Percentiles rank a stretch among this genome's conserved stretches.
phyloP scores from a whole-genome alignment of 179 eudicot species.

The Sideroxylon spinosum region DNA sequence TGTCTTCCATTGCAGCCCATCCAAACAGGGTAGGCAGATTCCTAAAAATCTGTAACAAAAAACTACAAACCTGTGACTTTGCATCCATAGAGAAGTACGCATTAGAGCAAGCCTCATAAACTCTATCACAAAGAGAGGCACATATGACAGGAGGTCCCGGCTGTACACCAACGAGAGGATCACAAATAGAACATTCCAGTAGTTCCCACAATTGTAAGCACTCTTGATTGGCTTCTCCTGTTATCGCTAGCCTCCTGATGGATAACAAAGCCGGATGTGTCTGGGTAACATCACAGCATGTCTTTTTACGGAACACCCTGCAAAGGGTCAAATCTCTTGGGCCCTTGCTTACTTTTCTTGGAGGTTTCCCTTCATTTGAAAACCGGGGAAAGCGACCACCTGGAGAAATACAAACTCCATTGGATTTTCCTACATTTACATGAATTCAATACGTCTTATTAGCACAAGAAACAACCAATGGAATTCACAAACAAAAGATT shows the following conservation, averaged over 20 bases:
- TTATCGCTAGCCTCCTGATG: conserved; percentile 65
- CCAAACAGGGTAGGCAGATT: neutral
- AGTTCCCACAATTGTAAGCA: conserved; percentile 91
- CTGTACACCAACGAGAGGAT: conserved; percentile 77
- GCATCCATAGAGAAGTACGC: conserved; percentile 85
- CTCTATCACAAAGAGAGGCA: conserved; percentile 70
- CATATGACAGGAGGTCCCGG: conserved; percentile 82
- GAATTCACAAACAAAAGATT: neutral
- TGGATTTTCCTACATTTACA: conserved; percentile 55
- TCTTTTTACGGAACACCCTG: conserved; percentile 69
- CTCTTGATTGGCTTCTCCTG: conserved; percentile 87
- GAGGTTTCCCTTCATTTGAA: conserved; percentile 73
- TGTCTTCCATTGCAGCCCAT: conserved; percentile 4
- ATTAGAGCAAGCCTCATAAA: conserved; percentile 68
- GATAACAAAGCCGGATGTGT: conserved; percentile 76
- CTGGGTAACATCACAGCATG: conserved; percentile 90
- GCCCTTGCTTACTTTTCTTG: conserved; percentile 57
- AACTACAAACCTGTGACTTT: conserved; percentile 60
- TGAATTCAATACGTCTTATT: conserved; percentile 3
- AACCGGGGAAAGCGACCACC: conserved; percentile 90
- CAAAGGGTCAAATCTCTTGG: conserved; percentile 81
- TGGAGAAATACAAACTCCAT: conserved; percentile 78
- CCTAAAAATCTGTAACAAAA: neutral
- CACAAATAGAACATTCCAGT: conserved; percentile 89
- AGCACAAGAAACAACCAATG: neutral